Evolutionary conservation across 2,329 filamentous ascomycete species (phyloP), one percentile per base, ranked within the genome.

Genomic region (Paracoccidioides brasiliensis): DNA sequence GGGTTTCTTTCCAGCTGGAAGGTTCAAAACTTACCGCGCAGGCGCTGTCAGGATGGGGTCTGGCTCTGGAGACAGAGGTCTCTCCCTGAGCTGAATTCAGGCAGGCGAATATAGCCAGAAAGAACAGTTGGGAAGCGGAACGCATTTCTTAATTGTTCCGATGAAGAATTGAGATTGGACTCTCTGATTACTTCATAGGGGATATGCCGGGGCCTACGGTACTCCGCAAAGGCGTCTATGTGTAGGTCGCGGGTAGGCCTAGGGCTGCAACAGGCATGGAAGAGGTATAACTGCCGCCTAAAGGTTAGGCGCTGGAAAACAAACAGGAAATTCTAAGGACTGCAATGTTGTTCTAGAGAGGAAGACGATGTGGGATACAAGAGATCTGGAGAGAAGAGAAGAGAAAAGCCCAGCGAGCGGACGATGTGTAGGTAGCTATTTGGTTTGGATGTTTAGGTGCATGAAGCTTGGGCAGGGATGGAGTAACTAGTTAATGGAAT

Each of bases 81-180:
- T 66, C 66, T 48, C 74, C 78, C 64, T 76, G 74, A 55, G 73
- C 72, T 52, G 74, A 68, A 56, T 73, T 71, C 58, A 82, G 72
- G 63, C 84, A 73, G 61, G 79, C 73, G 65, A 84, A 83, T 60
- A 82, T 73, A 55, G 81, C 81, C 56, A 84, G 73, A 67, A 80
- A 84, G 69, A 84, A 83, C 44, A 78, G 66, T 60, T 75, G 74
- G 56, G 76, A 73, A 54, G 78, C 76, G 56, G 74, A 69, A 62
- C 74, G 77, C 80, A 82, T 82, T 12, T 15, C n/a, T 32, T 52
- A 6, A 22, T 37, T 38, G 33, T 38, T 49, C 46, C 46, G 22
- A 22, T 42, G 49, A 10, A 28, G 10, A 42, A 30, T 30, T 42
- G 38, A 14, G 37, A 1, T 6, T 12, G 22, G 22, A 42, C 30